Evolutionary conservation across 805 yeast species (phyloP), one percentile per base, ranked within the genome.

Genomic region (Candida tallmaniae): DNA sequence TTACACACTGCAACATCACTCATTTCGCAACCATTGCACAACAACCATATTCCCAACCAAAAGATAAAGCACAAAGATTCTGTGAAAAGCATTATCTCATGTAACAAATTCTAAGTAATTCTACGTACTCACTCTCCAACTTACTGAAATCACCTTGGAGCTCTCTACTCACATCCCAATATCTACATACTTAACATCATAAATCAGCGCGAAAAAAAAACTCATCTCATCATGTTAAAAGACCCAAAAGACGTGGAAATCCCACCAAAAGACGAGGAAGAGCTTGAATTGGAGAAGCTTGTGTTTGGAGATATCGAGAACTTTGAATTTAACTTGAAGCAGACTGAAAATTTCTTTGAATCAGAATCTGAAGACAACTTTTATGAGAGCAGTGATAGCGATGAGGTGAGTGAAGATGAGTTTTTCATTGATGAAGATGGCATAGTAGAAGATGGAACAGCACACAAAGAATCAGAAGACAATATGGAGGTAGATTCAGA

Each of bases 281-380:
- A 93, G 58, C 47, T 80, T 27, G 73, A 64, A 36, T 71, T 93
- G 32, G 95, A 89, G 43, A 83, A 76, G 55, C 68, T 86, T 10
- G 95, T 93, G 4, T 89, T 93, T 60, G 97, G 98, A 11, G 97
- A 93, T 54, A 47, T 70, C 3, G 83, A 77, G 36, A 83, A 90
- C 20, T 82, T 83, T 61, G 84, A 79, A 48, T 52, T 58, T 21
- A 82, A 79, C 40, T 65, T 86, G 51, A 77, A 71, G 36, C 70
- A 73, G 38, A 62, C 78, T 32, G 86, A 80, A 45, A 70, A 79
- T 41, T 62, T 79, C 25, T 74, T 65, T 46, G 70, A 68, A 23
- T 26, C 36, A 18, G 74, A 68, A 12, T 68, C 60, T 23, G 55
- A 50, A 12, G 62, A 58, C 9, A 58, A 51, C 4, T 49, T 41